A percentile compares a stretch with the other conserved stretches of the same genome.
Evolutionary conservation across 2,329 filamentous ascomycete species (phyloP).

Genomic region (Trichoderma pleuroti): DNA sequence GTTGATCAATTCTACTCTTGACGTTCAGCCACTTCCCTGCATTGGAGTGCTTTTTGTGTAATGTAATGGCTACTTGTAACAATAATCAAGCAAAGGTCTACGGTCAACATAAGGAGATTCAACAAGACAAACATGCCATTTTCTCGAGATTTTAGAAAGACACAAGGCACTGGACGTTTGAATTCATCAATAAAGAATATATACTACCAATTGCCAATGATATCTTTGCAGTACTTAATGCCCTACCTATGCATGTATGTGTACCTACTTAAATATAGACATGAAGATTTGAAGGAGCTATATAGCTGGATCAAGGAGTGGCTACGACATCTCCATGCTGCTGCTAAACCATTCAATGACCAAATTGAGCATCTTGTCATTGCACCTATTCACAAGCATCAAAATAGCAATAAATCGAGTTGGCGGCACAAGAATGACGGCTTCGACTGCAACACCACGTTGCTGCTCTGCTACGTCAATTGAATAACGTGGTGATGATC

Average conservation of each 20-base stretch:
- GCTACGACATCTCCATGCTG: neutral
- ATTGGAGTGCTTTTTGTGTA: neutral
- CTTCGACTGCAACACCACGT: neutral
- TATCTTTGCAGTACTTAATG: neutral
- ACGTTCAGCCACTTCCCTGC: neutral
- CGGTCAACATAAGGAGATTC: neutral
- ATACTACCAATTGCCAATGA: neutral
- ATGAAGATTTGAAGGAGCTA: neutral
- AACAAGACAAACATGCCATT: neutral
- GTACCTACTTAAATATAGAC: neutral
- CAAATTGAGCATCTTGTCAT: neutral
- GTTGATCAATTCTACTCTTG: neutral
- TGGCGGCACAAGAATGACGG: neutral
- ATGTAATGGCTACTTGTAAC: neutral
- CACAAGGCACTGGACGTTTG: neutral
- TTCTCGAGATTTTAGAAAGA: neutral
- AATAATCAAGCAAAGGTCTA: neutral
- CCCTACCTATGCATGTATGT: neutral
- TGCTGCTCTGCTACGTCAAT: neutral
- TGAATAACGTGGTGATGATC: neutral
- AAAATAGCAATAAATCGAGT: neutral
- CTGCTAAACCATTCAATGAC: neutral
- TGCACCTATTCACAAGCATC: neutral
- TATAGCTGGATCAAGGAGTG: neutral
- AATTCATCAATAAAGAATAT: neutral